Evolutionary conservation across 1,284 basidiomycete species (phyloP), one percentile per base, ranked within the genome.

Genomic region (Fomitopsis pinicola): DNA sequence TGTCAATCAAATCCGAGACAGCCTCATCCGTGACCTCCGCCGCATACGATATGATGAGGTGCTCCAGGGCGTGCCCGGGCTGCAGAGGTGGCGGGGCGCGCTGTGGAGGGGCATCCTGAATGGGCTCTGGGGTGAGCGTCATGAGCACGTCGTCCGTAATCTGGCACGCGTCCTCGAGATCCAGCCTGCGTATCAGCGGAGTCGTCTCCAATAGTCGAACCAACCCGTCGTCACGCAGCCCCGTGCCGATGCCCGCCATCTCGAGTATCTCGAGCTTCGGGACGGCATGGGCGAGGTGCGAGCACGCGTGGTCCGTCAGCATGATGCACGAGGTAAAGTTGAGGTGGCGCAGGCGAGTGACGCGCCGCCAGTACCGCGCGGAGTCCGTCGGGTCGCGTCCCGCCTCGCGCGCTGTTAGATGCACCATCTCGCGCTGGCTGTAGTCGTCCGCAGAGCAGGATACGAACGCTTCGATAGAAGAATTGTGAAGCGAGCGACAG

Each of bases 201-300:
- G 87, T 89, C 10, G 89, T 91, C 50, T 76, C 74, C 42, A 97
- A 74, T 19, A 97, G 78, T 48, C 80, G 80, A n/a, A 92, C 76
- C 9, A 97, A 74, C 2, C 92, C 91, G 2, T 82, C 82, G 63
- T 92, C 86, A 62, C 81, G 82, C 62, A 94, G 71, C 52, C 84
- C 82, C n/a, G 79, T 69, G 2, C 90, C 89, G 46, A 94, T 85
- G 7, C 88, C 86, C 1, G 91, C 92, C 61, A 97, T 73, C 75
- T 98, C 95, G 42, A 97, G 77, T 58, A 87, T 82, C 70, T 92
- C 88, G n/a, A 97, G 79, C 55, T 79, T 72, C 0, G 95, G 94
- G 7, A 95, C 80, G 10, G 86, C 79, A 69, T 87, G 75, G 5
- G 90, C 86, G 28, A 98, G 78, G 68, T 89, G 84, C 6, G 84